Percentiles rank a stretch among this genome's conserved stretches.
These are phyloP conservation scores for Candolleomyces aberdarensis DNA, from an alignment of 768 basidiomycete species.

Conservation along the genomic window DNA sequence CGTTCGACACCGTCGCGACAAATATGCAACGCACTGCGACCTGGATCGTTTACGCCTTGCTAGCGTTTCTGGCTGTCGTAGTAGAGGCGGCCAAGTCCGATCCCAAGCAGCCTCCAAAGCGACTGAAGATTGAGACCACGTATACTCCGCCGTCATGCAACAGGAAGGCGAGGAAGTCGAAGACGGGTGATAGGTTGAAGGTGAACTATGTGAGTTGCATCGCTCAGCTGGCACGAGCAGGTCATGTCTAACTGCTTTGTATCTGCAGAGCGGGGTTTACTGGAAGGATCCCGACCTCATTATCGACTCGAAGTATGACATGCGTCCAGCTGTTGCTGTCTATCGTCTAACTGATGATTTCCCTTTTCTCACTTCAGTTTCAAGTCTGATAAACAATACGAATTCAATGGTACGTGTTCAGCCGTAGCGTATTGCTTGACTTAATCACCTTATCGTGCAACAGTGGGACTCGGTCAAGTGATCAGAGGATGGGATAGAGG, in stretches of 20 bases:
- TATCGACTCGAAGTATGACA: conserved; percentile 3
- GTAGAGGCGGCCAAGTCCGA: background rate
- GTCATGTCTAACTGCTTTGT: background rate
- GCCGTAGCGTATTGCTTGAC: background rate
- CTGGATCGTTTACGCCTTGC: background rate
- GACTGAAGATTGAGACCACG: conserved; percentile 1
- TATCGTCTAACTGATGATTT: background rate
- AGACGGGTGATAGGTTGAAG: conserved; percentile 2
- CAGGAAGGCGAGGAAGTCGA: background rate
- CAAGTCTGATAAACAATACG: conserved; percentile 1
- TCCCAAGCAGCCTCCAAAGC: background rate
- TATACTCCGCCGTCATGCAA: background rate
- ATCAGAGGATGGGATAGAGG: background rate
- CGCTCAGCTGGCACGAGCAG: background rate
- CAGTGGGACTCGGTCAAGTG: background rate
- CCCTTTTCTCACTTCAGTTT: background rate
- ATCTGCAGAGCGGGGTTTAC: background rate
- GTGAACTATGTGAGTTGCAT: background rate
- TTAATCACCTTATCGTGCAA: background rate
- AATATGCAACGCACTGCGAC: background rate
- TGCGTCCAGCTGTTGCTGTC: background rate
- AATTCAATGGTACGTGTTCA: background rate
- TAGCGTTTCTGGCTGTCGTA: background rate
- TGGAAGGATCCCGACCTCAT: background rate
- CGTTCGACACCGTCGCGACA: background rate